Conservation (phyloP, 2,329 filamentous ascomycete genomes). For the Aspergillus terreus region DNA sequence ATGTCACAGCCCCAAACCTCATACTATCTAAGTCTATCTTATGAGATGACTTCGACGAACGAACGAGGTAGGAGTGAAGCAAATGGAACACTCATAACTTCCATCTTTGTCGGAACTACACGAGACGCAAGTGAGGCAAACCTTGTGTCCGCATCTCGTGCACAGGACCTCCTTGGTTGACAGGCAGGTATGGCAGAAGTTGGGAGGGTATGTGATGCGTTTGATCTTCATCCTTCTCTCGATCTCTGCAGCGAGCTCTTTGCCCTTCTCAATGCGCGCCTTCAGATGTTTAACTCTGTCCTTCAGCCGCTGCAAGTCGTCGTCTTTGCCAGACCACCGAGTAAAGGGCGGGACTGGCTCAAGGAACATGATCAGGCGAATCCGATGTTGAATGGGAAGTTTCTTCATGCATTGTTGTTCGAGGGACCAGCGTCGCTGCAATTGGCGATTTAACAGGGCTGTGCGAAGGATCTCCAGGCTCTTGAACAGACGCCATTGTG, state of each 20-base stretch:
- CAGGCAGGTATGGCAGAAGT: neutral
- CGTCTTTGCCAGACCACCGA: neutral
- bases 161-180: neutral
- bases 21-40: no score
- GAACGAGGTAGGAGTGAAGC: neutral
- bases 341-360: neutral
- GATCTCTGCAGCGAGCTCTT: neutral
- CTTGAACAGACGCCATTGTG: neutral
- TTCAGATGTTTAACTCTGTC: neutral
- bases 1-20: no score
- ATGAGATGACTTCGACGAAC: neutral
- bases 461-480: neutral
- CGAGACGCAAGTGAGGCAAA: neutral
- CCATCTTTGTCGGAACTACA: neutral
- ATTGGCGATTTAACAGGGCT: neutral
- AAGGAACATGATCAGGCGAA: neutral
- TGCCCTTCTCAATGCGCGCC: neutral
- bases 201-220: neutral
- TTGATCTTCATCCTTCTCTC: neutral
- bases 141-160: neutral
- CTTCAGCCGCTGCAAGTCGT: neutral
- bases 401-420: neutral
- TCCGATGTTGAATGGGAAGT: neutral
- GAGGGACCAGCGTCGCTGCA: neutral
- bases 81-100: neutral